Evolutionary conservation across 768 basidiomycete genomes (phyloP), one percentile per base, ranked within the genome.

Genomic region (Psilocybe sp.): DNA sequence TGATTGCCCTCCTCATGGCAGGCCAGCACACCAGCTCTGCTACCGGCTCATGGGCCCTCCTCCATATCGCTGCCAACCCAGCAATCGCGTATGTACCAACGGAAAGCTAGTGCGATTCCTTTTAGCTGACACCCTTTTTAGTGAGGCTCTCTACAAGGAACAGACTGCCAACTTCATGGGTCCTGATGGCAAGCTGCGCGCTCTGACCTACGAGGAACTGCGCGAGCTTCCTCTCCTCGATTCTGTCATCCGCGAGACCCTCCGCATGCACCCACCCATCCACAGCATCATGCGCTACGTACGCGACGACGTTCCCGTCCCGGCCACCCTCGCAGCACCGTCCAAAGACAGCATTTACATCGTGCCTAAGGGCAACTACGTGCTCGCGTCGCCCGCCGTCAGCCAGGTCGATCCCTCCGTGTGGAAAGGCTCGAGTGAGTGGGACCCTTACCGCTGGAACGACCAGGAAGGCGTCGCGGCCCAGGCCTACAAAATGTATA

Each of bases 1-100:
- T 99, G 87, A 99, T 98, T 61, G 97, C 97, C 13, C 81, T 99
- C 40, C 84, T 99, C 55, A 98, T 99, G 97, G 97, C 97, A 39
- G 97, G 97, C 35, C 97, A 99, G 71, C 97, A 99, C 70, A 99
- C 97, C 0, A 92, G 89, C 59, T 97, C 97, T 12, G 87, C 97
- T 2, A 87, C 92, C 16, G 85, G 85, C 31, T 87, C 93, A 9
- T 99, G 97, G 97, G 65, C 85, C 13, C 75, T 98, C 35, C 80
- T 98, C 38, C 92, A 97, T 62, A 66, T 98, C 28, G 96, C 94
- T 23, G 72, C 81, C 55, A 79, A 85, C 41, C 80, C 79, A 1
- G 82, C 89, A 19, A 60, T 95, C 53, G 83, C 81, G 91, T 94
- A 63, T 60, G 87, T 79, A 10, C 37, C 15, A 13, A 23, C 13